phyloP scores from a whole-genome alignment of 345 rosid species.

The Eutrema heterophyllum region DNA sequence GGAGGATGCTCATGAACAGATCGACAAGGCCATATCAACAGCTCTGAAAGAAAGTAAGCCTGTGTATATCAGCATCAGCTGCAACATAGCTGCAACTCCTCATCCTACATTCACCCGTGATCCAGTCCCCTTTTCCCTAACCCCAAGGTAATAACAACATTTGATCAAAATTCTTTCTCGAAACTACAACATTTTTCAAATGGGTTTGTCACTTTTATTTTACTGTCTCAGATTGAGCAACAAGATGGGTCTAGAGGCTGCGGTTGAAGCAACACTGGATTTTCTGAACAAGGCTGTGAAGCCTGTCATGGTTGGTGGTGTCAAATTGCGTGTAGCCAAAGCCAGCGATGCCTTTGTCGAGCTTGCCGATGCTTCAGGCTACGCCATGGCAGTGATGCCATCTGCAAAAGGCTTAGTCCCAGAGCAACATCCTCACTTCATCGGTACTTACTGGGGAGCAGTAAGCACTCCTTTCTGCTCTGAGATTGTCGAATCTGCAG shows the following conservation, averaged over 20 bases:
- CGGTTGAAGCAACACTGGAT: conserved; percentile 49
- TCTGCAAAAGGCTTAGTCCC: conserved; percentile 53
- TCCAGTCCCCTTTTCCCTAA: conserved; percentile 46
- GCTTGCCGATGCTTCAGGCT: conserved; percentile 49
- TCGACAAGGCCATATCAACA: conserved; percentile 48
- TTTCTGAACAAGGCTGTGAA: conserved; percentile 58
- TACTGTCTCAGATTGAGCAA: conserved; percentile 38
- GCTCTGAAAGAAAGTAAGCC: conserved; percentile 63
- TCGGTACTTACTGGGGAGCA: conserved; percentile 61
- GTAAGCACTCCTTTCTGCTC: conserved; percentile 48
- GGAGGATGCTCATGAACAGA: conserved; percentile 61
- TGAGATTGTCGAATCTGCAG: conserved; percentile 60
- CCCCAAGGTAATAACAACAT: conserved; percentile 30
- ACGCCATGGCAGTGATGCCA: conserved; percentile 53
- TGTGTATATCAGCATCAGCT: conserved; percentile 60
- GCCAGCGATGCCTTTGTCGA: conserved; percentile 43
- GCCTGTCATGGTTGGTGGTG: conserved; percentile 55
- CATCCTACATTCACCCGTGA: conserved; percentile 45
- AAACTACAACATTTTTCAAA: background rate
- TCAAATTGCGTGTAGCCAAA: conserved; percentile 42
- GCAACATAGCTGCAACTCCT: conserved; percentile 47
- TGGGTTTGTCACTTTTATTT: background rate
- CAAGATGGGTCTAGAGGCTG: conserved; percentile 43
- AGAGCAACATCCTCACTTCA: conserved; percentile 51
- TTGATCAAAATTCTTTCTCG: background rate